Percentiles rank a stretch among this genome's conserved stretches.
Conservation (phyloP, 23 red algal genomes). For the Gracilaria domingensis region DNA sequence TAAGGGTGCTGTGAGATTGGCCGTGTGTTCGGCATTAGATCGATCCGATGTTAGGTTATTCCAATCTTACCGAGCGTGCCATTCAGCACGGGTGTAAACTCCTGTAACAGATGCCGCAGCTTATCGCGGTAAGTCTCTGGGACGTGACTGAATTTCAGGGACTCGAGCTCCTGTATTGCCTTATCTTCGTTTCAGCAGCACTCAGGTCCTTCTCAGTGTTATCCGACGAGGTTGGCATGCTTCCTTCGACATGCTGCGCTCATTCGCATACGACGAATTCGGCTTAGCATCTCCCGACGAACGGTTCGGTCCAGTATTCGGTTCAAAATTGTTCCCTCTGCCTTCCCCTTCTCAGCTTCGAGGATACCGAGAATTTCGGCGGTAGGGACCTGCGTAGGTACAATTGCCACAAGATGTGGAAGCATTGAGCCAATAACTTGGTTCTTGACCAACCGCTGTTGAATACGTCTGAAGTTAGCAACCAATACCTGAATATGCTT, state of each 20-base stretch:
- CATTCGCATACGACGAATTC: too few relatives aligned
- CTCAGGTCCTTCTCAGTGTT: too few relatives aligned
- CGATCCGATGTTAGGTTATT: not conserved
- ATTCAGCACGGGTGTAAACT: slow-evolving; percentile 13
- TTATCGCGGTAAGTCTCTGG: not conserved
- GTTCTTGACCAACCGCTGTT: not conserved
- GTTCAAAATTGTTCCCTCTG: too few relatives aligned
- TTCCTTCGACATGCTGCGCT: too few relatives aligned
- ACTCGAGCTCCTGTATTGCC: too few relatives aligned
- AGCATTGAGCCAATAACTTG: not conserved
- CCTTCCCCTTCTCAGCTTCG: too few relatives aligned
- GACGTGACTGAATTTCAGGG: too few relatives aligned
- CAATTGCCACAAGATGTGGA: not conserved
- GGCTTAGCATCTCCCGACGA: too few relatives aligned
- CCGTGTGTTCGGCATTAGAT: not conserved
- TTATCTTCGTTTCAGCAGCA: too few relatives aligned
- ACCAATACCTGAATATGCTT: not conserved
- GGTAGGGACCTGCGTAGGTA: not conserved
- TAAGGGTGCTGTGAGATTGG: not conserved
- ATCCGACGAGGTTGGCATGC: too few relatives aligned
- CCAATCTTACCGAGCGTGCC: not conserved
- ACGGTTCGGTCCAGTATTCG: too few relatives aligned
- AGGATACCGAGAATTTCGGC: not conserved
- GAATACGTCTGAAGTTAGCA: not conserved
- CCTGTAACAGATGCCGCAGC: not conserved